Evolutionary conservation across 352 stramenopile genomes (phyloP).

Genomic region (Globisporangium polare): DNA sequence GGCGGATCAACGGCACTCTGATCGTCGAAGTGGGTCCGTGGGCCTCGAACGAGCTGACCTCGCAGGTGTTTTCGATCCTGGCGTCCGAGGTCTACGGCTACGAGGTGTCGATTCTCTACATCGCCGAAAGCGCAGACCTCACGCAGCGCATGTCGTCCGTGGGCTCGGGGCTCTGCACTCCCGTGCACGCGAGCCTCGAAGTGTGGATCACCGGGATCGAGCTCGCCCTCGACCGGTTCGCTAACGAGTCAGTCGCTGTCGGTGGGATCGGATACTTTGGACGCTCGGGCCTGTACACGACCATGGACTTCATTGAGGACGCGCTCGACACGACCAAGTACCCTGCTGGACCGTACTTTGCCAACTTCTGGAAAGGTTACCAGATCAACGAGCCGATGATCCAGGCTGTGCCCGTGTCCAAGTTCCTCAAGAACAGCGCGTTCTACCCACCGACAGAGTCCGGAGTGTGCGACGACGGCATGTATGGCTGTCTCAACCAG

Average conservation of each 20-base stretch:
- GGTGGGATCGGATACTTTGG: conserved; percentile 28
- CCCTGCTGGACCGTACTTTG: conserved; percentile 11
- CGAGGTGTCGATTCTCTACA: conserved; percentile 15
- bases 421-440: not conserved
- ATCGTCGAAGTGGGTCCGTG: conserved; percentile 25
- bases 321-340: conserved; percentile 15
- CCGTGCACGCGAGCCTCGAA: conserved; percentile 35
- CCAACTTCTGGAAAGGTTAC: conserved; percentile 46
- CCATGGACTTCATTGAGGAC: conserved; percentile 25
- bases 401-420: not conserved
- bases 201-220: conserved; percentile 23
- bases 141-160: conserved; percentile 33
- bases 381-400: conserved; percentile 27
- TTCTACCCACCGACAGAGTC: conserved; percentile 20
- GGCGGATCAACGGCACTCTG: conserved; percentile 20
- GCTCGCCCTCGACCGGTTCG: conserved; percentile 13
- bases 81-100: conserved; percentile 20
- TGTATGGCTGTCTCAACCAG: conserved; percentile 27
- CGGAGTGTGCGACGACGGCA: conserved; percentile 18
- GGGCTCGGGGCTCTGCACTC: conserved; percentile 20
- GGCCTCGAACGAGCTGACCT: conserved; percentile 22
- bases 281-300: conserved; percentile 36
- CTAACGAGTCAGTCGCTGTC: conserved; percentile 24
- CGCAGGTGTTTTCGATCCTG: conserved; percentile 29
- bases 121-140: not conserved